phyloP scores from a whole-genome alignment of 352 stramenopile species.

The Phytophthora cryptogea region DNA sequence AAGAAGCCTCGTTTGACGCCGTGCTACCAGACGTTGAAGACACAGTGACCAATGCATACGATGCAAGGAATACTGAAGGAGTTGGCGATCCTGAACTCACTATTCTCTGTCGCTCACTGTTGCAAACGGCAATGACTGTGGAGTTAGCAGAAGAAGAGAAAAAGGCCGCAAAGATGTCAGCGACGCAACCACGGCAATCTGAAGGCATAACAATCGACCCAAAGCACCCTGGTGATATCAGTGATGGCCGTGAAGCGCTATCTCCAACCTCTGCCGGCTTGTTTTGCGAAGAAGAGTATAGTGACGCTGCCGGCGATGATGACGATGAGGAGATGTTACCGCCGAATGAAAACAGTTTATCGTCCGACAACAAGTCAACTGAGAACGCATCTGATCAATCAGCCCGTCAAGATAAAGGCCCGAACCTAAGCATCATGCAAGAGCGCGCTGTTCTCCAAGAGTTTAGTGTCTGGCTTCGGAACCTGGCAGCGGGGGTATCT shows the following conservation, averaged over 20 bases:
- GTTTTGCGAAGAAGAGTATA: constrained; percentile 74
- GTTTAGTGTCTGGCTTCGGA: constrained; percentile 77
- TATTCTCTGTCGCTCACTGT: constrained; percentile 59
- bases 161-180: not conserved
- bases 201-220: constrained; percentile 4
- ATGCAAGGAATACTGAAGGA: constrained; percentile 28
- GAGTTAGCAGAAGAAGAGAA: constrained; percentile 35
- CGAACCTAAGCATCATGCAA: constrained; percentile 48
- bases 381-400: constrained; percentile 9
- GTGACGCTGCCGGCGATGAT: constrained; percentile 38
- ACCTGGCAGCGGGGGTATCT: constrained; percentile 37
- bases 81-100: constrained; percentile 38
- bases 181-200: constrained; percentile 3
- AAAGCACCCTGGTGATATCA: constrained; percentile 8
- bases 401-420: constrained; percentile 6
- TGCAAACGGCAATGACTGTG: constrained; percentile 51
- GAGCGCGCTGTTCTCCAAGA: constrained; percentile 83
- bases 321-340: constrained; percentile 3
- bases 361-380: not conserved
- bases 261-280: constrained; percentile 55
- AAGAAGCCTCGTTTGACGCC: constrained; percentile 16
- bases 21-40: constrained; percentile 43
- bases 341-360: constrained; percentile 9
- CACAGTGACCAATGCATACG: constrained; percentile 44
- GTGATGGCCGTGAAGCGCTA: constrained; percentile 25